Evolutionary conservation across 305 asterid species (phyloP).

Genomic region (Solanum hybrid): DNA sequence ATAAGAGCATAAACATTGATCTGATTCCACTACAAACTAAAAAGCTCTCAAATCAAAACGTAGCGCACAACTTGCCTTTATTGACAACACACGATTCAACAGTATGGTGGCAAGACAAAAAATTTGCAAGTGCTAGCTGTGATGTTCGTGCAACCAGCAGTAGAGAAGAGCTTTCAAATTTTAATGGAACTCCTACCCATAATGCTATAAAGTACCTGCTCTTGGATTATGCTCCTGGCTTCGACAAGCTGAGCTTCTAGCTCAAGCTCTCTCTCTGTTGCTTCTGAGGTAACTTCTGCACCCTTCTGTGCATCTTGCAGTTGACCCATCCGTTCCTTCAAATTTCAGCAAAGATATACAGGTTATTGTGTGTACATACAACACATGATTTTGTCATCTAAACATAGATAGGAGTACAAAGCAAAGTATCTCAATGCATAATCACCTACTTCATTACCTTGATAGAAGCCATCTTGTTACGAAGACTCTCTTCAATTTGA

Average conservation of each 20-base stretch:
- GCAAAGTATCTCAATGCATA: background rate
- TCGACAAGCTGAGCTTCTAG: slow-evolving; percentile 99
- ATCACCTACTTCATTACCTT: slow-evolving; percentile 27
- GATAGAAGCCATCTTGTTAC: slow-evolving; percentile 44
- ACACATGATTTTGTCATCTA: background rate
- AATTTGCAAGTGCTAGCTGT: background rate
- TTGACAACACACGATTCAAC: background rate
- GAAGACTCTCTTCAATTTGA: slow-evolving; percentile 45
- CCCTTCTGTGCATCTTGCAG: slow-evolving; percentile 85
- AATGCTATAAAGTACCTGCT: slow-evolving; percentile 53
- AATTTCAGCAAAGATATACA: slow-evolving; percentile 6
- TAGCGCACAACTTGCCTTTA: background rate
- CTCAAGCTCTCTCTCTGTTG: slow-evolving; percentile 96
- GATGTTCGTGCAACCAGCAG: background rate
- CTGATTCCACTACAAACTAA: background rate
- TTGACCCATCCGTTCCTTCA: slow-evolving; percentile 92
- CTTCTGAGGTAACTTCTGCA: slow-evolving; percentile 81
- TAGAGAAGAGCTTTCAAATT: background rate
- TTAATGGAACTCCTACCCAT: background rate
- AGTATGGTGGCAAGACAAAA: background rate
- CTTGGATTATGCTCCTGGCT: slow-evolving; percentile 97
- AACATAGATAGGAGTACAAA: background rate
- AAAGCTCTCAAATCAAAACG: background rate
- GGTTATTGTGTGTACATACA: background rate
- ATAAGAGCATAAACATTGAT: background rate